Conservation (phyloP, 257 asterid species). For the Cynanchum wilfordii region DNA sequence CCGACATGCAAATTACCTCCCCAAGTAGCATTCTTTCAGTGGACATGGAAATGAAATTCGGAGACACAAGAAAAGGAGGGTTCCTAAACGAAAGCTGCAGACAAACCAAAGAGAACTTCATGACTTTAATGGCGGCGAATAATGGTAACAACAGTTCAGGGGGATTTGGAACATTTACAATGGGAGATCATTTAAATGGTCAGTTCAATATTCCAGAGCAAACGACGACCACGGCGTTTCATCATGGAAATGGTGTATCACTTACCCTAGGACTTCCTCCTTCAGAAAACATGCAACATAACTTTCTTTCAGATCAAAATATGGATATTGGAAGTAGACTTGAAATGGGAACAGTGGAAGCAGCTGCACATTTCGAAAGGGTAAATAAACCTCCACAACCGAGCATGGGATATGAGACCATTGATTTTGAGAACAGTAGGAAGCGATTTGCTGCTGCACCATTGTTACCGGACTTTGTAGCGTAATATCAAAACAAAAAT, state of each 20-base stretch:
- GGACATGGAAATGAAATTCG: slow-evolving; percentile 31
- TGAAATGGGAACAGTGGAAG: slow-evolving; percentile 27
- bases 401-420: slow-evolving; percentile 35
- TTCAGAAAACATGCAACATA: slow-evolving; percentile 34
- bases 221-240: slow-evolving; percentile 24
- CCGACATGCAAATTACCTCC: slow-evolving; percentile 18
- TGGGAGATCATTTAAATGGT: slow-evolving; percentile 25
- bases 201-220: slow-evolving; percentile 30
- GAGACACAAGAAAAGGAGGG: slow-evolving; percentile 8
- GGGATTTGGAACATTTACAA: slow-evolving; percentile 16
- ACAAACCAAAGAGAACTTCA: slow-evolving; percentile 23
- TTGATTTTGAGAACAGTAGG: slow-evolving; percentile 51
- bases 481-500: slow-evolving; percentile 25
- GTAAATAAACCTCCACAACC: slow-evolving; percentile 29
- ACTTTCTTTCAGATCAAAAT: slow-evolving; percentile 33
- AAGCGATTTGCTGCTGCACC: slow-evolving; percentile 50
- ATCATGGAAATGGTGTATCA: slow-evolving; percentile 36
- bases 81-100: no score
- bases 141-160: not conserved
- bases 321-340: slow-evolving; percentile 31
- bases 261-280: slow-evolving; percentile 58
- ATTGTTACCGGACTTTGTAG: slow-evolving; percentile 52
- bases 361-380: slow-evolving; percentile 10
- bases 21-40: slow-evolving; percentile 30
- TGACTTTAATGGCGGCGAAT: slow-evolving; percentile 14